Conservation (phyloP, 2,329 filamentous ascomycete species). For the Alternaria metachromatica region DNA sequence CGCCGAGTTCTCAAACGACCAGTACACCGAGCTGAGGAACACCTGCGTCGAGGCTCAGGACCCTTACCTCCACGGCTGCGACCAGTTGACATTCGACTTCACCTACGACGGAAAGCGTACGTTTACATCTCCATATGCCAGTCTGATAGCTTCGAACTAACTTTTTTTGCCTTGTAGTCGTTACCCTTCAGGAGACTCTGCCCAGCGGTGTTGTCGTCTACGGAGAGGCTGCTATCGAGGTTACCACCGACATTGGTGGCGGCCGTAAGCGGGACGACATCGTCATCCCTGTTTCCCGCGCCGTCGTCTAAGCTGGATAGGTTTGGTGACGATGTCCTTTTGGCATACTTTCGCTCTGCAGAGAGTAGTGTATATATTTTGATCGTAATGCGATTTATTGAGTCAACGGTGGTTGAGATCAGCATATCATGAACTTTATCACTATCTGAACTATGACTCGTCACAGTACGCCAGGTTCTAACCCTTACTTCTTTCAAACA, state of each 20-base stretch:
- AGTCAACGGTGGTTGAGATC: neutral
- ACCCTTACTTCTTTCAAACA: constrained; percentile 27
- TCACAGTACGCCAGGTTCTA: neutral
- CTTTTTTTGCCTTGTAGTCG: neutral
- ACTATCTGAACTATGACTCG: neutral
- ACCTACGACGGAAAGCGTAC: neutral
- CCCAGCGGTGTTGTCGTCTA: neutral
- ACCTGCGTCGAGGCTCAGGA: neutral
- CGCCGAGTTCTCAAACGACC: neutral
- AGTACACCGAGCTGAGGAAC: neutral
- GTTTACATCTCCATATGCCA: neutral
- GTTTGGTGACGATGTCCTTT: neutral
- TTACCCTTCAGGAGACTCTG: neutral
- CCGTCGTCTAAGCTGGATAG: neutral
- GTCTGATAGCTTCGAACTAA: neutral
- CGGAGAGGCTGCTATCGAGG: neutral
- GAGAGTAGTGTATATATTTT: neutral
- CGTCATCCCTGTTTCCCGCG: neutral
- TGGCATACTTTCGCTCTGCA: neutral
- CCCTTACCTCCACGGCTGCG: neutral
- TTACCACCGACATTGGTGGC: neutral
- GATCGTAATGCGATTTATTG: neutral
- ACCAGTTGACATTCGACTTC: neutral
- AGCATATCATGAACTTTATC: neutral
- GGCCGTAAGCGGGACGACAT: neutral